These are phyloP conservation scores for Nannochloropsis gaditana DNA, from an alignment of 108 stramenopile species.

Conservation along the genomic window DNA sequence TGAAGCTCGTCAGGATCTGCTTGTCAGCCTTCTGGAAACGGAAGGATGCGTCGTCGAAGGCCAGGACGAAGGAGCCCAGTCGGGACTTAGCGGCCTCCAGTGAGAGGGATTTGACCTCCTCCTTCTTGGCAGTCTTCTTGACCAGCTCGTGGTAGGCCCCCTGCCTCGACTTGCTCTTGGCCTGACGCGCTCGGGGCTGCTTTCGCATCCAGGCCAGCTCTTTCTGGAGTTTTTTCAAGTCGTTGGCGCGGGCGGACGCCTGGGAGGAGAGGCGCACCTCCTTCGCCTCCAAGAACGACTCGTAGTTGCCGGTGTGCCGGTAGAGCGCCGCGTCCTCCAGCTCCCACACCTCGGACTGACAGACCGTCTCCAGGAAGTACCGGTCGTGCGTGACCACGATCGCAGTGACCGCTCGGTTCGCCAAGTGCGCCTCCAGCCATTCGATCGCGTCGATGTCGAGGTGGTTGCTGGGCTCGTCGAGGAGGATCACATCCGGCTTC, in stretches of 20 bases:
- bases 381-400: constrained; percentile 54
- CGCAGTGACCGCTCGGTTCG: constrained; percentile 42
- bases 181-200: constrained; percentile 54
- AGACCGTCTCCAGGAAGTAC: constrained; percentile 52
- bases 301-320: constrained; percentile 48
- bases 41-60: constrained; percentile 29
- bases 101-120: background rate
- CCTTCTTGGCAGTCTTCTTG: constrained; percentile 22
- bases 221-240: constrained; percentile 36
- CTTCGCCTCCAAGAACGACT: constrained; percentile 42
- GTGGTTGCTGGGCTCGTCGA: constrained; percentile 56
- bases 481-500: constrained; percentile 53
- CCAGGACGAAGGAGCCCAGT: background rate
- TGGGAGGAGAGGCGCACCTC: constrained; percentile 39
- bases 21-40: constrained; percentile 27
- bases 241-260: constrained; percentile 35
- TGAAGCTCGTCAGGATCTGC: constrained; percentile 41
- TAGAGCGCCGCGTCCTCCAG: constrained; percentile 46
- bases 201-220: constrained; percentile 54
- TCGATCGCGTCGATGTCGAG: constrained; percentile 52
- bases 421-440: constrained; percentile 48
- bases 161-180: constrained; percentile 48
- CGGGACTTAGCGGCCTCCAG: constrained; percentile 17
- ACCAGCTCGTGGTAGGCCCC: constrained; percentile 43
- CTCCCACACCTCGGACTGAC: constrained; percentile 50